phyloP scores from a whole-genome alignment of 1,284 basidiomycete genomes.

The Leccinum fuscescens region DNA sequence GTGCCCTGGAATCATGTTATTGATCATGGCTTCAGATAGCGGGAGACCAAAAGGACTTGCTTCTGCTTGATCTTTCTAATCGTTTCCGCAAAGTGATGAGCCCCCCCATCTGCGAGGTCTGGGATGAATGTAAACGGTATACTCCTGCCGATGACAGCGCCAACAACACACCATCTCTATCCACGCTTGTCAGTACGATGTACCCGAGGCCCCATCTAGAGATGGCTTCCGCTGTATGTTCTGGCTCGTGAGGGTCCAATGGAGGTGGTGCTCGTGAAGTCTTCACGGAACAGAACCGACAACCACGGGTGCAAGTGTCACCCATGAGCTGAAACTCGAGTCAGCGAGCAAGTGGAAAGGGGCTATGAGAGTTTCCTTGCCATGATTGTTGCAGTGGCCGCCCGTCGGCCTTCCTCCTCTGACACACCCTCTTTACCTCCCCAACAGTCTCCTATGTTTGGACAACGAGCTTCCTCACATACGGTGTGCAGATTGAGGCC shows the following conservation, averaged over 20 bases:
- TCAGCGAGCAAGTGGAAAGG: conserved; percentile 8
- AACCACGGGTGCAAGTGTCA: conserved; percentile 98
- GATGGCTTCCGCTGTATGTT: conserved; percentile 98
- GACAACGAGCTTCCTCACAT: conserved; percentile 98
- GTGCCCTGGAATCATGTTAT: conserved; percentile 57
- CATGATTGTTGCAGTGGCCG: conserved; percentile 99
- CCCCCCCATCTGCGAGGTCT: conserved; percentile 93
- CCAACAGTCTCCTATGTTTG: conserved; percentile 99
- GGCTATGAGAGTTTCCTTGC: conserved; percentile 42
- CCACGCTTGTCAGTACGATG: conserved; percentile 96
- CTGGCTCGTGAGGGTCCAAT: conserved; percentile 94
- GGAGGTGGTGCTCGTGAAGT: conserved; percentile 88
- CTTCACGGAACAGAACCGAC: conserved; percentile 97
- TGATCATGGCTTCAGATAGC: background rate
- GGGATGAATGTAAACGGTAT: conserved; percentile 8
- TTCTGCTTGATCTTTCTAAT: conserved; percentile 96
- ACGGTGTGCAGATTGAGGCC: conserved; percentile 93
- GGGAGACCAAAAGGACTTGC: conserved; percentile 38
- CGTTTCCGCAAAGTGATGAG: conserved; percentile 92
- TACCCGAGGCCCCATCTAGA: conserved; percentile 98
- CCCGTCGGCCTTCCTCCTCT: conserved; percentile 71
- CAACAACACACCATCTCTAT: conserved; percentile 78
- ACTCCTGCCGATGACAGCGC: background rate
- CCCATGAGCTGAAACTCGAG: conserved; percentile 76
- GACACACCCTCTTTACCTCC: conserved; percentile 81